phyloP scores from a whole-genome alignment of 75 land plant species.

The Cryptomeria japonica region DNA sequence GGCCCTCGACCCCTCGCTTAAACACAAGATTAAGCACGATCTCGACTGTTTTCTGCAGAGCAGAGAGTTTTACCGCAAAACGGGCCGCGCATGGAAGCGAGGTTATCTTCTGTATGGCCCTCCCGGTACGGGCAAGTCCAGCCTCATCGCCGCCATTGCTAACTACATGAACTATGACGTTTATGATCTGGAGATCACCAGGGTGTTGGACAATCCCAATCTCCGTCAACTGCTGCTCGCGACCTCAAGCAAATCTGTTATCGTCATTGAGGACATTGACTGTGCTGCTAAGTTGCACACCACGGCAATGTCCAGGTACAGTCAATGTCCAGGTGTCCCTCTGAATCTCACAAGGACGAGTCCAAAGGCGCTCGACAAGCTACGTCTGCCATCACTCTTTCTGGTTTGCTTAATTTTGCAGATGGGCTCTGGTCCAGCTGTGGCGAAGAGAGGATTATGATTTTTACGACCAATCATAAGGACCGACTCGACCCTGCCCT shows the following conservation, averaged over 20 bases:
- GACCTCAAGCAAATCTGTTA: conserved; percentile 31
- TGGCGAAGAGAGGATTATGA: conserved; percentile 50
- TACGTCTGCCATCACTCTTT: conserved; percentile 24
- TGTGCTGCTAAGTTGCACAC: conserved; percentile 45
- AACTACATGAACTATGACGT: conserved; percentile 25
- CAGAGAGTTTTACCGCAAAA: conserved; percentile 12
- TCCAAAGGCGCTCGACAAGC: conserved; percentile 12
- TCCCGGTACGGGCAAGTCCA: conserved; percentile 38
- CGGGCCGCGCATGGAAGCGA: conserved; percentile 30
- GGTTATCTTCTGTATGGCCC: conserved; percentile 41
- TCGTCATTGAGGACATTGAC: conserved; percentile 83
- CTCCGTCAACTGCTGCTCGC: conserved; percentile 17
- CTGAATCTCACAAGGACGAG: conserved; percentile 14
- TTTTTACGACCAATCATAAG: conserved; percentile 52
- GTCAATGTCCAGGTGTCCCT: conserved; percentile 11
- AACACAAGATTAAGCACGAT: conserved; percentile 16
- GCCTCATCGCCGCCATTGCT: conserved; percentile 31
- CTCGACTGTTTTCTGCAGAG: conserved; percentile 17
- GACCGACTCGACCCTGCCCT: conserved; percentile 44
- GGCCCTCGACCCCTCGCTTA: conserved; percentile 21
- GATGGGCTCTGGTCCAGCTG: conserved; percentile 57
- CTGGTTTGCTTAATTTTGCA: conserved; percentile 49
- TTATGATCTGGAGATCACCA: conserved; percentile 33
- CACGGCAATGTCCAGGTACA: no score
- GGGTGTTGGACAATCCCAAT: conserved; percentile 15